Base-by-base conservation (phyloP, 1,139 yeast genomes). In the Pichia sp. region DNA sequence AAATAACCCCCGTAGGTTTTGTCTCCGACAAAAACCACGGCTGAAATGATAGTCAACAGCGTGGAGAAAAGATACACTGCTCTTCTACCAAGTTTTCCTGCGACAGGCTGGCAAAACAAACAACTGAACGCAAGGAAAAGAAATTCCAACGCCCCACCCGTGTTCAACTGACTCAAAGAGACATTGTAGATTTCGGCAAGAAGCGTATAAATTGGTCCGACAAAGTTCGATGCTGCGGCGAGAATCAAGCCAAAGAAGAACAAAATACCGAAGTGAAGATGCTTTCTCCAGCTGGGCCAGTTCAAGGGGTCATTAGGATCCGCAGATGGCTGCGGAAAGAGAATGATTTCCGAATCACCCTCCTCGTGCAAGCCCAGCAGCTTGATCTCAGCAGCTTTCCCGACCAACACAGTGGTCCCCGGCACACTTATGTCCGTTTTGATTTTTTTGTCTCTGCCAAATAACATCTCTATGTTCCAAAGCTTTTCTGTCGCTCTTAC, bases 391-490 rank as follows among this genome's bases (percentile, higher is more conserved):
- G 36, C 19, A 13, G 67, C 69, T 46, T 74, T 50, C 64, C 77
- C 81, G n/a, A 77, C 71, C 46, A 78, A 67, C 55, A 76, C 80
- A 29, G 77, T 69, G 0, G 81, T 77, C 29, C 81, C 82, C 0
- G 81, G 81, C 10, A 75, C 72, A 46, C 67, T 58, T 6, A 71
- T 70, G 7, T 58, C 60, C 11, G 46, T 43, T 43, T 23, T 43
- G 23, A 43, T 16, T 15, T 43, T 29, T 43, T 43, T 13, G 23
- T 23, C 23, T 11, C 29, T n/a, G 3, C 46, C 46, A 13, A 43
- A 19, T n/a, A 19, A 8, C 46, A 19, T 43, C 11, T 43, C 36
- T 32, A 23, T 23, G 26, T 23, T 23, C 26, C 26, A 23, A 23
- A 23, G 26, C 26, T 23, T 32, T 32, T 32, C 36, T 32, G 13